A percentile compares a stretch with the other conserved stretches of the same genome.
These are phyloP conservation scores for Ogataea hybrid DNA, from an alignment of 1,139 yeast species.

Conservation along the genomic window DNA sequence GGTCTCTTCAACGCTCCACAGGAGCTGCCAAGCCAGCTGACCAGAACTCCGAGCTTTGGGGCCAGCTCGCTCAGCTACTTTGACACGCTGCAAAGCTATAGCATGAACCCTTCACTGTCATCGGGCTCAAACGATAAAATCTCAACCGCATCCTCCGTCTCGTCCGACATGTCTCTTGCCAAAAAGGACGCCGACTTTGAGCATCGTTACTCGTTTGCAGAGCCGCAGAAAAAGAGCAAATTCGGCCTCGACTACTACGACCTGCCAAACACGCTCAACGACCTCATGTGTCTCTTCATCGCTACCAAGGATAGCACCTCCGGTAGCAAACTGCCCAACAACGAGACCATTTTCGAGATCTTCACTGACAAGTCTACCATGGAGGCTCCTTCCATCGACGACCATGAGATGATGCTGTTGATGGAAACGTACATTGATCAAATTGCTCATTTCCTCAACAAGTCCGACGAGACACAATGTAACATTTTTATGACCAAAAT, in stretches of 20 bases:
- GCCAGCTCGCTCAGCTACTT: conserved; percentile 1
- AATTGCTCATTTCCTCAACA: conserved; percentile 17
- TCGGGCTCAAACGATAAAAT: conserved; percentile 2
- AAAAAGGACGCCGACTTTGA: conserved; percentile 22
- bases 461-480: conserved; percentile 10
- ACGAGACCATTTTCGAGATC: conserved; percentile 23
- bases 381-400: conserved; percentile 16
- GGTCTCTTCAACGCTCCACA: conserved; percentile 21
- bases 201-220: conserved; percentile 22
- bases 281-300: conserved; percentile 25
- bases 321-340: conserved; percentile 18
- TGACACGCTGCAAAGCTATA: conserved; percentile 2
- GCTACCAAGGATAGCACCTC: conserved; percentile 18
- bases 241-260: conserved; percentile 17
- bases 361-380: conserved; percentile 24
- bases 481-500: conserved; percentile 25
- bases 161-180: conserved; percentile 19
- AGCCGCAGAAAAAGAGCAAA: conserved; percentile 7
- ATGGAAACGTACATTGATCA: conserved; percentile 22
- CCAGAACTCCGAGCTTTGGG: conserved; percentile 16
- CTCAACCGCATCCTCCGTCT: conserved; percentile 18
- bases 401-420: conserved; percentile 20
- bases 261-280: conserved; percentile 23
- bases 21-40: conserved; percentile 10
- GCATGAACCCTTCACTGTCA: conserved; percentile 2